Evolutionary conservation across 73 alveolate genomes (phyloP).

Genomic region (Effrenium voratum): DNA sequence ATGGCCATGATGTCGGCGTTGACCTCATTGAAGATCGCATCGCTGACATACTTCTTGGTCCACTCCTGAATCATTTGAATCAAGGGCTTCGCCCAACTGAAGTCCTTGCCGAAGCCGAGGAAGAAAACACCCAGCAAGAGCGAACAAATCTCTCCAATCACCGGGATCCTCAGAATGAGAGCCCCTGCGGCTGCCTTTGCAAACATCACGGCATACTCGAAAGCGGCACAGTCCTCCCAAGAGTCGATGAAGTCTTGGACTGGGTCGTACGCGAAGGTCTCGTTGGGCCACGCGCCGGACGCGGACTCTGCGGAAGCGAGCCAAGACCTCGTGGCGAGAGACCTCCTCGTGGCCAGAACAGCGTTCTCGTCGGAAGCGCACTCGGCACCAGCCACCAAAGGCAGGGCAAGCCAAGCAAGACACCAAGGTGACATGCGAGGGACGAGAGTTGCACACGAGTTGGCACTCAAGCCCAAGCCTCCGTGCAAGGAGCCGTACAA

Average conservation of each 20-base stretch:
- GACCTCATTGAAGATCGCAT: not conserved
- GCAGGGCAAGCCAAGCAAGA: too few species aligned
- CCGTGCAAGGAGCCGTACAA: too few species aligned
- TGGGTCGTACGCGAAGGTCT: too few species aligned
- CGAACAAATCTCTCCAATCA: slow-evolving; percentile 16
- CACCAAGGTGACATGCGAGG: too few species aligned
- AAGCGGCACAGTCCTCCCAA: slow-evolving; percentile 9
- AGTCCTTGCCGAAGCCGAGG: slow-evolving; percentile 5
- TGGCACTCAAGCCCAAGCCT: too few species aligned
- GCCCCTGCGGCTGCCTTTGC: slow-evolving; percentile 12
- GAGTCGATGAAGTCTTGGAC: slow-evolving; percentile 14
- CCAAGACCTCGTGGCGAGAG: too few species aligned
- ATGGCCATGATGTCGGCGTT: not conserved
- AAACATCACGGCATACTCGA: slow-evolving; percentile 1
- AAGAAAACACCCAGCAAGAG: slow-evolving; percentile 29
- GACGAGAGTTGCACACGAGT: too few species aligned
- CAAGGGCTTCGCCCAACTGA: slow-evolving; percentile 38
- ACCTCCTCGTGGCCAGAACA: too few species aligned
- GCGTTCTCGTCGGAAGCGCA: too few species aligned
- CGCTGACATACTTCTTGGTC: not conserved
- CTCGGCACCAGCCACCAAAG: too few species aligned
- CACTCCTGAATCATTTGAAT: slow-evolving; percentile 7
- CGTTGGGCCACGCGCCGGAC: too few species aligned
- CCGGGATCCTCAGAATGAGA: slow-evolving; percentile 6
- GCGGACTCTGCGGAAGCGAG: too few species aligned